These are phyloP conservation scores for Graphilbum fragrans DNA, from an alignment of 2,329 filamentous ascomycete genomes.

Conservation along the genomic window DNA sequence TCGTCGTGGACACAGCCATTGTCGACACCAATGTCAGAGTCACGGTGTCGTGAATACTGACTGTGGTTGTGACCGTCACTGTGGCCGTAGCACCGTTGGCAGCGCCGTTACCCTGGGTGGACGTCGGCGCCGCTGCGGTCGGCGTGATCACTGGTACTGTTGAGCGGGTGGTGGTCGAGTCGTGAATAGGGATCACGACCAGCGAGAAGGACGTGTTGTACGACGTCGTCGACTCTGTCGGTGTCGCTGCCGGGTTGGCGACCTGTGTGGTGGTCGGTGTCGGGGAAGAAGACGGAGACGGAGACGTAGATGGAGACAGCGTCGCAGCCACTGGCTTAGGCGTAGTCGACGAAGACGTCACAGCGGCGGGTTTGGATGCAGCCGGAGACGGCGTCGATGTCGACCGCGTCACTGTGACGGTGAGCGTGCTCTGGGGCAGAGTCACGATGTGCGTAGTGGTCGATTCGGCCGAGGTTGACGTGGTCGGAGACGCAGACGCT, in stretches of 20 bases:
- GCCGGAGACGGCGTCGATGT: neutral
- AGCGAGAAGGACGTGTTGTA: no score
- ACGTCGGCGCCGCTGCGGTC: no score
- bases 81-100: neutral
- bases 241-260: no score
- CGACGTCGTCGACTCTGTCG: no score
- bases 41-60: constrained; percentile 9
- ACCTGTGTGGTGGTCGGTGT: no score
- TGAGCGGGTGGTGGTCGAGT: no score
- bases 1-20: constrained; percentile 3
- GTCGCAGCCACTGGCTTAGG: no score
- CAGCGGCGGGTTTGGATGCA: no score
- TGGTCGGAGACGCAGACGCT: neutral
- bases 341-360: no score
- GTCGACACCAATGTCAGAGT: constrained; percentile 1
- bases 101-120: no score
- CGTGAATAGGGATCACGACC: no score
- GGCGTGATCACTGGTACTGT: no score
- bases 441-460: neutral
- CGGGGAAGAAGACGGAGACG: neutral
- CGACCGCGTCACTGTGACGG: neutral
- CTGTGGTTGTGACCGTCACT: constrained; percentile 2
- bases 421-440: neutral
- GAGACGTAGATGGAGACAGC: neutral
- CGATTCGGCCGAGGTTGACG: neutral